A percentile compares a stretch with the other conserved stretches of the same genome.
Evolutionary conservation across 1,139 yeast genomes (phyloP).

Genomic region (Yamadazyma atlantica): DNA sequence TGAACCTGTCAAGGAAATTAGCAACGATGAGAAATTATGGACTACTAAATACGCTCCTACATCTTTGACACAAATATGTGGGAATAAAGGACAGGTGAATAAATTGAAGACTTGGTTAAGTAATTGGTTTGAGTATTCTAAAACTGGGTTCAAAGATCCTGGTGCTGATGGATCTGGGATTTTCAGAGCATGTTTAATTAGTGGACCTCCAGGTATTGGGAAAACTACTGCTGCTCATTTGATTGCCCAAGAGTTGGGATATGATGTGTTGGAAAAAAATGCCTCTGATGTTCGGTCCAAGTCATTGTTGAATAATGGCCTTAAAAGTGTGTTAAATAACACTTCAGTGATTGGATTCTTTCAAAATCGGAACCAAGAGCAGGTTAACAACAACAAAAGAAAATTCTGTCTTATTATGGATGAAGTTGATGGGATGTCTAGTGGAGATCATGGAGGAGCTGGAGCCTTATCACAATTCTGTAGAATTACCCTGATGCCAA

Average conservation of each 20-base stretch:
- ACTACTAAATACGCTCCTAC: slow-evolving; percentile 92
- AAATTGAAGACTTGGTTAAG: slow-evolving; percentile 70
- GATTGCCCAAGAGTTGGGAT: slow-evolving; percentile 66
- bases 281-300: slow-evolving; percentile 92
- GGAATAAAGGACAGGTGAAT: slow-evolving; percentile 76
- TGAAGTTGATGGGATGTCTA: slow-evolving; percentile 99
- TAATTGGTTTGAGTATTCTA: slow-evolving; percentile 68
- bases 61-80: slow-evolving; percentile 74
- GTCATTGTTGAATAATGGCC: slow-evolving; percentile 61
- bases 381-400: slow-evolving; percentile 34
- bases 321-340: slow-evolving; percentile 73
- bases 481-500: slow-evolving; percentile 80
- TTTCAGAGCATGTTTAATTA: slow-evolving; percentile 79
- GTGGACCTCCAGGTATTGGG: slow-evolving; percentile 87
- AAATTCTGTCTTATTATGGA: slow-evolving; percentile 88
- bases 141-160: slow-evolving; percentile 53
- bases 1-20: slow-evolving; percentile 26
- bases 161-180: slow-evolving; percentile 62
- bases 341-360: slow-evolving; percentile 83
- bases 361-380: slow-evolving; percentile 35
- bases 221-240: slow-evolving; percentile 80
- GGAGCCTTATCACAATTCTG: slow-evolving; percentile 92
- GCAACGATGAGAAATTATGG: slow-evolving; percentile 71
- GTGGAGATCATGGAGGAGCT: slow-evolving; percentile 98
- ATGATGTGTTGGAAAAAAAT: slow-evolving; percentile 71